Evolutionary conservation across 2,329 filamentous ascomycete genomes (phyloP).

Genomic region (Lasiodiplodia sp.): DNA sequence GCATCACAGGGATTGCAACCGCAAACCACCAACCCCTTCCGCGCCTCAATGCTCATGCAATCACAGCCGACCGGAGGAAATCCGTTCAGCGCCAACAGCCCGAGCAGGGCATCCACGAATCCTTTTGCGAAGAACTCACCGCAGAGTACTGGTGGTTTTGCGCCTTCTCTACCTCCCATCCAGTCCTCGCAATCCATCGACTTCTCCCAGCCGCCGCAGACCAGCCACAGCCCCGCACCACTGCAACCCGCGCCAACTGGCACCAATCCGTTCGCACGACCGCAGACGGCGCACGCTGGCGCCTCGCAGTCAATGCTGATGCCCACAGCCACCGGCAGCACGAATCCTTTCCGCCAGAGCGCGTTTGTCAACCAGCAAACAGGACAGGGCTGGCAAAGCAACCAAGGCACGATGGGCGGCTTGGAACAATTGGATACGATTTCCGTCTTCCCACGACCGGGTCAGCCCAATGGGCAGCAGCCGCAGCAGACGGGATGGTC

Average conservation of each 20-base stretch:
- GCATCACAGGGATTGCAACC: constrained; percentile 55
- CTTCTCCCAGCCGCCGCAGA: constrained; percentile 38
- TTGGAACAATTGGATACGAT: constrained; percentile 80
- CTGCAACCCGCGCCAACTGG: constrained; percentile 69
- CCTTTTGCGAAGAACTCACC: constrained; percentile 75
- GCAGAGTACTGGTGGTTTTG: constrained; percentile 39
- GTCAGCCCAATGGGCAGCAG: constrained; percentile 21
- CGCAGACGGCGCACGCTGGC: constrained; percentile 41
- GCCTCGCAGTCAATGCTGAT: constrained; percentile 50
- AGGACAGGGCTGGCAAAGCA: constrained; percentile 86
- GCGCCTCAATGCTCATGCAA: constrained; percentile 48
- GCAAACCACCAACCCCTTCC: constrained; percentile 84
- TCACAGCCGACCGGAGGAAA: constrained; percentile 39
- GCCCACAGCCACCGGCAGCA: constrained; percentile 83
- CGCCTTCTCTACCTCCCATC: constrained; percentile 31
- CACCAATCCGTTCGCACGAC: constrained; percentile 74
- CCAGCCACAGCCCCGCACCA: constrained; percentile 42
- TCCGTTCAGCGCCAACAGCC: constrained; percentile 41
- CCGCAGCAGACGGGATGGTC: constrained; percentile 28
- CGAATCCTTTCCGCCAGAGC: constrained; percentile 93
- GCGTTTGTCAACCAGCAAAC: constrained; percentile 89
- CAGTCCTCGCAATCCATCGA: constrained; percentile 36
- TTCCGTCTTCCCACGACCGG: constrained; percentile 78
- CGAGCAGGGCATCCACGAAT: constrained; percentile 76
- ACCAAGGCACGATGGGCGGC: constrained; percentile 80